phyloP scores from a whole-genome alignment of 2,329 filamentous ascomycete genomes.

The Microthyrium microscopicum region DNA sequence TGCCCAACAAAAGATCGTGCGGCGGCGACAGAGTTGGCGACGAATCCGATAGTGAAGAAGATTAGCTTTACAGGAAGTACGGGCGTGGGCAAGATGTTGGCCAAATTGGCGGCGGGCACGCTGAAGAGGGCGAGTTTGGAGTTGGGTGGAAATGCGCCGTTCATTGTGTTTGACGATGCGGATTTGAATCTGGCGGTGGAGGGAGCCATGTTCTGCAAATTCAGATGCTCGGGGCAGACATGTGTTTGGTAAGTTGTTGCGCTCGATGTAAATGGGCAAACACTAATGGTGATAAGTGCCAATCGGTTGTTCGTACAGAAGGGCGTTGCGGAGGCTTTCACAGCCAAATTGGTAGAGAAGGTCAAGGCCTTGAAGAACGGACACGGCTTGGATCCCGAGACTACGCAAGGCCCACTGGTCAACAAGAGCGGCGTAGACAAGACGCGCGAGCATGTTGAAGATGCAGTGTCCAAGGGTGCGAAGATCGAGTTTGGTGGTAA shows the following conservation, averaged over 20 bases:
- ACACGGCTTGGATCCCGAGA: conserved; percentile 2
- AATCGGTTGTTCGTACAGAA: conserved; percentile 12
- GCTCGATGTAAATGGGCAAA: no score
- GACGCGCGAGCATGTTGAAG: conserved; percentile 4
- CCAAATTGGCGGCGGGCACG: conserved; percentile 6
- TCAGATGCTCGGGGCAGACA: conserved; percentile 8
- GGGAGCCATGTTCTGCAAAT: conserved; percentile 5
- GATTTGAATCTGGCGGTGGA: conserved; percentile 7
- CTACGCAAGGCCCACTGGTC: conserved; percentile 8
- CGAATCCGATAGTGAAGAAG: conserved; percentile 4
- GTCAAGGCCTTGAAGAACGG: conserved; percentile 3
- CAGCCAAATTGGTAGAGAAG: conserved; percentile 6
- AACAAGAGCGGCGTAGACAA: conserved; percentile 7
- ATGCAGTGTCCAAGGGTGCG: conserved; percentile 6
- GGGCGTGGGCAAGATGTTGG: conserved; percentile 6
- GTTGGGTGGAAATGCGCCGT: conserved; percentile 10
- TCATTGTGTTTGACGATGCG: conserved; percentile 10
- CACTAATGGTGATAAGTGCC: no score
- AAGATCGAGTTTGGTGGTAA: conserved; percentile 8
- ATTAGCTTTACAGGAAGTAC: conserved; percentile 9
- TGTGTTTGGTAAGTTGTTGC: conserved; percentile 5
- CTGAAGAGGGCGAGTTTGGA: conserved; percentile 9
- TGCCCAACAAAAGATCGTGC: conserved; percentile 4
- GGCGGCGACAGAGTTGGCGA: conserved; percentile 6
- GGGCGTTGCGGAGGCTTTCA: conserved; percentile 25